These are phyloP conservation scores for Stenogyne calaminthoides DNA, from an alignment of 305 asterid species.

Conservation along the genomic window DNA sequence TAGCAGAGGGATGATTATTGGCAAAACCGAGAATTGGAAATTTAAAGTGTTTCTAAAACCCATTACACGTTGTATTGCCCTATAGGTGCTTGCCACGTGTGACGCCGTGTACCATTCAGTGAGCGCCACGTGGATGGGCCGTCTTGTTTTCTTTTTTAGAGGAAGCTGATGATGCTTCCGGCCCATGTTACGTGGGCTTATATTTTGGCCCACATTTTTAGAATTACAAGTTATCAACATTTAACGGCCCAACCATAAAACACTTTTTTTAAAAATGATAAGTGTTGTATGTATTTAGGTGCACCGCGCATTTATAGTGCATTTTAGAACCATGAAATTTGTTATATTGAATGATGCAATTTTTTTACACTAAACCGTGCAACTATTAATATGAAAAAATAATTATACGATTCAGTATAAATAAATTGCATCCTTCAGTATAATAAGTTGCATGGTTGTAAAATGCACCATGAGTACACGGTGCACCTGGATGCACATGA, in stretches of 20 bases:
- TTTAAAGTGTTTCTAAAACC: background rate
- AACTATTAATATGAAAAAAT: too few species aligned
- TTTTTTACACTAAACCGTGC: too few species aligned
- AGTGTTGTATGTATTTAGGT: too few species aligned
- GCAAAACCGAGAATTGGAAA: background rate
- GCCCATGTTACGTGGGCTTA: background rate
- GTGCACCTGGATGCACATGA: too few species aligned
- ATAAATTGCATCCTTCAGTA: too few species aligned
- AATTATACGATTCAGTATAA: too few species aligned
- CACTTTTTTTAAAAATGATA: background rate
- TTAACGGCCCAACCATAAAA: background rate
- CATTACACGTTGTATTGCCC: slow-evolving; percentile 58
- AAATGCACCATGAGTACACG: too few species aligned
- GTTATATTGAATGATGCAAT: too few species aligned
- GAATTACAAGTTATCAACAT: background rate
- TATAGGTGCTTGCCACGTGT: slow-evolving; percentile 49
- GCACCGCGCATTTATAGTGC: too few species aligned
- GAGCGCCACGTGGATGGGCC: slow-evolving; percentile 32
- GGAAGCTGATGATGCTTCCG: too few species aligned
- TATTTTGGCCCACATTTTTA: background rate
- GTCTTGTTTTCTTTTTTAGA: background rate
- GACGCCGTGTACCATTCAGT: background rate
- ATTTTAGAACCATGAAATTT: too few species aligned
- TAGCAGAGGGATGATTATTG: background rate
- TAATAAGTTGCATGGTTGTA: too few species aligned